phyloP scores from a whole-genome alignment of 805 yeast species.

The Yarrowia deformans region DNA sequence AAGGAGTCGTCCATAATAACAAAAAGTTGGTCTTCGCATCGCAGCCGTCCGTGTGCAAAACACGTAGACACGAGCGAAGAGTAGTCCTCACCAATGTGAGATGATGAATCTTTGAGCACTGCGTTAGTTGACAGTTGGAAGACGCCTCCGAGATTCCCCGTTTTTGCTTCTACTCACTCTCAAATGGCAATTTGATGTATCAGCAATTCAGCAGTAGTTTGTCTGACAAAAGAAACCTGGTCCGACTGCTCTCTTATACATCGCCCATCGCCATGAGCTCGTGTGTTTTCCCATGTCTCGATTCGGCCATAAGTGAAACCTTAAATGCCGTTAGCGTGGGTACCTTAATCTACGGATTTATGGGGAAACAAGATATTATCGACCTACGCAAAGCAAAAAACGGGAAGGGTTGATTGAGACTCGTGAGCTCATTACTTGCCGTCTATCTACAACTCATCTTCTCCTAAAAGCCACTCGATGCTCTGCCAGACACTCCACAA shows the following conservation, averaged over 20 bases:
- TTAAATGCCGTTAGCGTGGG: background rate
- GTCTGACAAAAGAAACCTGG: background rate
- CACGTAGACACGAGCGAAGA: constrained; percentile 27
- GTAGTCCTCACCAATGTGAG: constrained; percentile 27
- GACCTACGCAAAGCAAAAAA: background rate
- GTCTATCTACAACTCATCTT: no score
- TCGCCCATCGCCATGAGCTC: background rate
- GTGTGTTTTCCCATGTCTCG: constrained; percentile 28
- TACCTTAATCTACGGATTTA: constrained; percentile 5
- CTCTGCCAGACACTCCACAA: background rate
- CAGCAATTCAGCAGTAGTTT: constrained; percentile 25
- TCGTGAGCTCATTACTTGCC: background rate
- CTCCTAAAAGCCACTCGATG: background rate
- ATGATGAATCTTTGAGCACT: constrained; percentile 34
- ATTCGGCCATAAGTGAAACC: constrained; percentile 27
- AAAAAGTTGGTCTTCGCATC: constrained; percentile 33
- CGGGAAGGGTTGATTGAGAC: background rate
- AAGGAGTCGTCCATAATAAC: constrained; percentile 27
- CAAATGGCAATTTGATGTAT: constrained; percentile 8
- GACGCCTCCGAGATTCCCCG: no score
- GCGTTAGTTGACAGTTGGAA: constrained; percentile 6
- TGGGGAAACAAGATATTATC: constrained; percentile 15
- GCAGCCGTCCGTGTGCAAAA: constrained; percentile 18
- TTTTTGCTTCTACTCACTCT: constrained; percentile 21
- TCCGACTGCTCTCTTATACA: constrained; percentile 13